Evolutionary conservation across 2,329 filamentous ascomycete species (phyloP), one percentile per base, ranked within the genome.

Genomic region (Stagonosporopsis vannaccii): DNA sequence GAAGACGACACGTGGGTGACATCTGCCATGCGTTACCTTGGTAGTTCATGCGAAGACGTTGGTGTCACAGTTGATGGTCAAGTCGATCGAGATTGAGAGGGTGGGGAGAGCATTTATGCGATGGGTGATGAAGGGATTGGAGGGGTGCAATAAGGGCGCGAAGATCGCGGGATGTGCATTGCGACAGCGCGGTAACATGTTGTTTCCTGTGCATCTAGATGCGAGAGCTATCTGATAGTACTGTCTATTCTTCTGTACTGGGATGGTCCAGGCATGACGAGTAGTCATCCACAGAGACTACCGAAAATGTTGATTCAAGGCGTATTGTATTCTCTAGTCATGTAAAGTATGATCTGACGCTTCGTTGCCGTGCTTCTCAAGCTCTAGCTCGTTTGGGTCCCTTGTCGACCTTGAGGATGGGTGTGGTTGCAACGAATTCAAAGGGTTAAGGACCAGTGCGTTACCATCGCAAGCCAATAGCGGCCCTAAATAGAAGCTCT

Each of bases 401-500:
- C n/a, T 8, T 36, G n/a, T 19, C 36, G 7, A 11, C 20, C 20
- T 20, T 12, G 7, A 11, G 35, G 19, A 37, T 19, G 8, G 7
- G 8, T 13, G 19, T 37, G 17, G 36, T 23, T 22, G 12, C 20
- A 15, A 7, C 12, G 13, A 13, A 8, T n/a, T 17, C 20, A 5
- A 20, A 23, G 8, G 1, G 17, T 35, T n/a, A n/a, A n/a, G n/a
- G 11, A 32, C 30, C 17, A 1, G n/a, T 20, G 17, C 19, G 12
- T 13, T 20, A 19, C 9, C 12, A 9, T 40, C 19, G 35, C 17
- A 37, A 8, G 17, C 15, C 19, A 6, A 23, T 12, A 13, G 26
- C 19, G 13, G n/a, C 4, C 2, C 20, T 43, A 56, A 6, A 56
- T 56, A 25, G 53, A 56, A 17, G 53, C 53, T 36, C 53, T 56